phyloP scores from a whole-genome alignment of 352 stramenopile species.

The Pythium oligandrum region DNA sequence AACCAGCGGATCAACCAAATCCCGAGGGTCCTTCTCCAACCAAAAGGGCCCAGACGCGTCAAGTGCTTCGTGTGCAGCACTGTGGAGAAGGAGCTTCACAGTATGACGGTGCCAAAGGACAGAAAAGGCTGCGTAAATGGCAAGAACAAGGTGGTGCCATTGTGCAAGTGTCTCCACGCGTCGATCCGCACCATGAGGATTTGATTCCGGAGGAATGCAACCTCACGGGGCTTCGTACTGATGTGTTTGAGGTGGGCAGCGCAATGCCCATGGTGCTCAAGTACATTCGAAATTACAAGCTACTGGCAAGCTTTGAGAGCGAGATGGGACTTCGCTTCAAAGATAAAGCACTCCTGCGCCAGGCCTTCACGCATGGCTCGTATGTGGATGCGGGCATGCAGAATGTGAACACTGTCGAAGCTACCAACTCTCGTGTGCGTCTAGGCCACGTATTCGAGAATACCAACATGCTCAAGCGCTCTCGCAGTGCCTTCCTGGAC shows the following conservation, averaged over 20 bases:
- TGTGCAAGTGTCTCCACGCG: conserved; percentile 62
- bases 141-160: conserved; percentile 43
- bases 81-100: conserved; percentile 40
- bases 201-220: conserved; percentile 49
- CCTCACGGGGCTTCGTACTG: conserved; percentile 67
- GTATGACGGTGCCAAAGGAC: conserved; percentile 69
- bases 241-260: conserved; percentile 78
- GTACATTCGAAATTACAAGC: conserved; percentile 70
- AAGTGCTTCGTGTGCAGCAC: conserved; percentile 39
- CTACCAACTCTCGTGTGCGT: conserved; percentile 64
- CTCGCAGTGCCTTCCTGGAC: conserved; percentile 43
- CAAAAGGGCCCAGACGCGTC: background rate
- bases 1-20: background rate
- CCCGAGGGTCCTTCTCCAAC: background rate
- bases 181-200: conserved; percentile 36
- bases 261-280: conserved; percentile 87
- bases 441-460: conserved; percentile 76
- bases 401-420: conserved; percentile 77
- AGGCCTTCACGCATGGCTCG: conserved; percentile 82
- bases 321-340: conserved; percentile 59
- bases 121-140: conserved; percentile 59
- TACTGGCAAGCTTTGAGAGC: conserved; percentile 59
- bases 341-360: conserved; percentile 71
- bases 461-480: conserved; percentile 47
- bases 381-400: conserved; percentile 84